A percentile compares a stretch with the other conserved stretches of the same genome.
phyloP scores from a whole-genome alignment of 202 grass and related monocot species.

The Zoysia matrella region DNA sequence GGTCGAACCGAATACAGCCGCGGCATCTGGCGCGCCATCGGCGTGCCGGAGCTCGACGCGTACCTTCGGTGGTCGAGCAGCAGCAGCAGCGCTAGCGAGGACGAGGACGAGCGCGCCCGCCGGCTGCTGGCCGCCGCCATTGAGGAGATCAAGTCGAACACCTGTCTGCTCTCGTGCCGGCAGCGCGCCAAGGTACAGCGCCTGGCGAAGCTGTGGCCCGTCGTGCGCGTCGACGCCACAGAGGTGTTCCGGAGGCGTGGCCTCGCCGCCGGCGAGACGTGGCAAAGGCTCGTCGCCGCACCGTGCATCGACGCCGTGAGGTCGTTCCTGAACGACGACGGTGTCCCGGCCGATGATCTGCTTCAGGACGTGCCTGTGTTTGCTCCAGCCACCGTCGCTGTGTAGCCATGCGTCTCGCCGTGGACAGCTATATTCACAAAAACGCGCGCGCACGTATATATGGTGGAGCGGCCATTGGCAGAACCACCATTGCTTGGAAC shows the following conservation, averaged over 20 bases:
- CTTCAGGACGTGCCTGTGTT: background rate
- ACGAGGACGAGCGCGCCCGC: background rate
- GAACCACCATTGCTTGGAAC: background rate
- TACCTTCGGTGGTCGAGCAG: conserved; percentile 49
- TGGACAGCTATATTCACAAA: background rate
- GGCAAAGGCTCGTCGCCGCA: conserved; percentile 47
- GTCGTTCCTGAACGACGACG: conserved; percentile 43
- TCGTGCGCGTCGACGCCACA: conserved; percentile 63
- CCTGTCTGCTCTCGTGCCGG: conserved; percentile 57
- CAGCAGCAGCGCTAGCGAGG: background rate
- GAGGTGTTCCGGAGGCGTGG: conserved; percentile 50
- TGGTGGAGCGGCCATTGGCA: background rate
- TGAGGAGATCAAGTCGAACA: conserved; percentile 80
- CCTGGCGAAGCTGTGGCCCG: conserved; percentile 53
- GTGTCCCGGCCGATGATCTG: background rate
- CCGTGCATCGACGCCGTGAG: conserved; percentile 54
- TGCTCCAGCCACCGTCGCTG: background rate
- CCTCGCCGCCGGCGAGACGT: conserved; percentile 36
- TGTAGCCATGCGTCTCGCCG: background rate
- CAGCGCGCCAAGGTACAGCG: conserved; percentile 67
- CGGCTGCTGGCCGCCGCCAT: conserved; percentile 49
- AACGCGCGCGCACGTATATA: background rate
- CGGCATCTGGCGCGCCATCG: conserved; percentile 77
- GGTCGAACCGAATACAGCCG: conserved; percentile 43
- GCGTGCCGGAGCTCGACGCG: conserved; percentile 71